phyloP scores from a whole-genome alignment of 768 basidiomycete species.

The Dendrothele bispora region DNA sequence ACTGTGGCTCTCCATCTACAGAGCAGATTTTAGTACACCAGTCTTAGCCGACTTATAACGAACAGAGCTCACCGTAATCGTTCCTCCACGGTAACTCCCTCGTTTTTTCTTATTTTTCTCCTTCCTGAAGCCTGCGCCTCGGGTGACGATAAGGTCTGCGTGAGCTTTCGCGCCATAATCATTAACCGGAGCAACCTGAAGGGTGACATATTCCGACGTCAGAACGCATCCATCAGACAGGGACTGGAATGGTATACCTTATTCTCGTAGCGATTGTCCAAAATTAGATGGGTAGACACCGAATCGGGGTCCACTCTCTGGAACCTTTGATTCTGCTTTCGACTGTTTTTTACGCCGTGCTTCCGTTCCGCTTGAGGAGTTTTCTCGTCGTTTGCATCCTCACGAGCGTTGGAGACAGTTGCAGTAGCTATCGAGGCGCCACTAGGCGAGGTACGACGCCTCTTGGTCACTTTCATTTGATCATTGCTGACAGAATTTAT shows the following conservation, averaged over 20 bases:
- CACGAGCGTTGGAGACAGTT: constrained; percentile 24
- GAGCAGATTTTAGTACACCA: background rate
- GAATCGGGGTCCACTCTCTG: constrained; percentile 72
- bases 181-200: constrained; percentile 58
- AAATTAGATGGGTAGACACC: constrained; percentile 35
- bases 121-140: constrained; percentile 94
- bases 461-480: constrained; percentile 50
- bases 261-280: constrained; percentile 79
- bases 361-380: constrained; percentile 24
- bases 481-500: too few species aligned
- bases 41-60: background rate
- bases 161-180: constrained; percentile 91
- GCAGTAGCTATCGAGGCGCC: constrained; percentile 51
- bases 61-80: constrained; percentile 75
- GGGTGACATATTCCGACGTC: too few species aligned
- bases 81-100: constrained; percentile 91
- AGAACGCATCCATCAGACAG: constrained; percentile 1
- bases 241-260: constrained; percentile 66
- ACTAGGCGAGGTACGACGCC: constrained; percentile 52
- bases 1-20: constrained; percentile 78
- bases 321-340: constrained; percentile 74
- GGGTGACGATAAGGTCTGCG: constrained; percentile 87
- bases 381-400: constrained; percentile 11
- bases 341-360: constrained; percentile 34
- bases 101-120: constrained; percentile 99